Conservation (phyloP, 2,329 filamentous ascomycete species). For the Exophiala sp. region DNA sequence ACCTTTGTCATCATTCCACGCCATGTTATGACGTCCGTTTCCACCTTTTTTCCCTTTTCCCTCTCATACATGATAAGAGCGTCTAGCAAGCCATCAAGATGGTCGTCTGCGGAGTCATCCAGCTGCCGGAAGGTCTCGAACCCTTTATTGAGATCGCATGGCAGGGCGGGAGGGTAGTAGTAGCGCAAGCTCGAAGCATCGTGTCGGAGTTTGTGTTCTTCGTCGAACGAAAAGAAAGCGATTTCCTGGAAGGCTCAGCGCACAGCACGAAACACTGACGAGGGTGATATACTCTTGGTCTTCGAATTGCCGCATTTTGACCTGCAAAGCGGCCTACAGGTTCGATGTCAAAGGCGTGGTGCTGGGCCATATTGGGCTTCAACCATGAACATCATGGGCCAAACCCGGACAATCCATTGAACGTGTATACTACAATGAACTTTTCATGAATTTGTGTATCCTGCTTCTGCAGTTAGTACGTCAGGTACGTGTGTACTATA, state of each 20-base stretch:
- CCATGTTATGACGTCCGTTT: slow-evolving; percentile 84
- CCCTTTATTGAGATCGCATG: slow-evolving; percentile 69
- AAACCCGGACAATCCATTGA: too few species aligned
- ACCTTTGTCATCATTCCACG: slow-evolving; percentile 98
- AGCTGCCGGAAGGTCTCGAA: slow-evolving; percentile 78
- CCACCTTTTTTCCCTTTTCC: slow-evolving; percentile 58
- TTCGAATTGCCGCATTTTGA: slow-evolving; percentile 62
- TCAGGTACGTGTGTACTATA: too few species aligned
- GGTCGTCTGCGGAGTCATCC: slow-evolving; percentile 76
- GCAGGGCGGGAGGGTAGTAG: slow-evolving; percentile 72
- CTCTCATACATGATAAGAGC: slow-evolving; percentile 70
- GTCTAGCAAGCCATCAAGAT: slow-evolving; percentile 75
- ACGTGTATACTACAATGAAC: too few species aligned
- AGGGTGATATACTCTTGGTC: slow-evolving; percentile 58
- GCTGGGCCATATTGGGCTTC: slow-evolving; percentile 16
- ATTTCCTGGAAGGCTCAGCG: slow-evolving; percentile 62
- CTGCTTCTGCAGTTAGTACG: too few species aligned
- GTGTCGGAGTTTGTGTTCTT: slow-evolving; percentile 67
- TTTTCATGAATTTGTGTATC: too few species aligned
- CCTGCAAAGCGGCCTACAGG: slow-evolving; percentile 65
- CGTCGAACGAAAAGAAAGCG: slow-evolving; percentile 86
- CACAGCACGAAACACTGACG: slow-evolving; percentile 1
- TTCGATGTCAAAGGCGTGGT: slow-evolving; percentile 56
- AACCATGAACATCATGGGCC: too few species aligned
- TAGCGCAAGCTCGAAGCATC: slow-evolving; percentile 77